Evolutionary conservation across 164 flowering plant genomes (phyloP).

Genomic region (Nymphaea thermarum): DNA sequence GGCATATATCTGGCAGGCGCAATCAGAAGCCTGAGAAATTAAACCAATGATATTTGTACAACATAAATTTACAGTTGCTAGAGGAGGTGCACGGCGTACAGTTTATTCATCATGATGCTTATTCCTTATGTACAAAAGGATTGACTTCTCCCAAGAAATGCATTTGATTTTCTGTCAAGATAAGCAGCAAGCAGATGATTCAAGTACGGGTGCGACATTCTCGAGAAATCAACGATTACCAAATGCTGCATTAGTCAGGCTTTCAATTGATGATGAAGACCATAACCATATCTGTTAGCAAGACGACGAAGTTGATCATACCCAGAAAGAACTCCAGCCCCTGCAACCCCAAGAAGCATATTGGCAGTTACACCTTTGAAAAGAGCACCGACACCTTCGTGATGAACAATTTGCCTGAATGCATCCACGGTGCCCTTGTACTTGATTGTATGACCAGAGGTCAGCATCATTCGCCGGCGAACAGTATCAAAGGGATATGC

Average conservation of each 20-base stretch:
- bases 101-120: too few relatives aligned
- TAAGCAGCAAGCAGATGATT: too few relatives aligned
- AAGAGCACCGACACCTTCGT: conserved; percentile 62
- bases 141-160: too few relatives aligned
- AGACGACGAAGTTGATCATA: conserved; percentile 69
- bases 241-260: background rate
- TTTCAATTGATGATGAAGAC: conserved; percentile 22
- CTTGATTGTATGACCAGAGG: conserved; percentile 82
- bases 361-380: conserved; percentile 84
- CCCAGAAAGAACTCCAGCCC: conserved; percentile 94
- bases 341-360: conserved; percentile 88
- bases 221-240: too few relatives aligned
- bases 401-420: conserved; percentile 53
- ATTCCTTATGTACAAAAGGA: background rate
- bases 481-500: conserved; percentile 95
- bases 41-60: too few relatives aligned
- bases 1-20: too few relatives aligned
- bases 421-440: conserved; percentile 64
- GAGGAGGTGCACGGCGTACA: too few relatives aligned
- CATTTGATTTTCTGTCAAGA: too few relatives aligned
- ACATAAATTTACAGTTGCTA: too few relatives aligned
- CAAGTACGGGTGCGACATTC: too few relatives aligned
- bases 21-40: too few relatives aligned
- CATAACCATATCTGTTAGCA: conserved; percentile 31
- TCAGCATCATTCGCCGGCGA: conserved; percentile 94